Evolutionary conservation across 2,329 filamentous ascomycete species (phyloP), one percentile per base, ranked within the genome.

Genomic region (Alternaria hordeiaustralica): DNA sequence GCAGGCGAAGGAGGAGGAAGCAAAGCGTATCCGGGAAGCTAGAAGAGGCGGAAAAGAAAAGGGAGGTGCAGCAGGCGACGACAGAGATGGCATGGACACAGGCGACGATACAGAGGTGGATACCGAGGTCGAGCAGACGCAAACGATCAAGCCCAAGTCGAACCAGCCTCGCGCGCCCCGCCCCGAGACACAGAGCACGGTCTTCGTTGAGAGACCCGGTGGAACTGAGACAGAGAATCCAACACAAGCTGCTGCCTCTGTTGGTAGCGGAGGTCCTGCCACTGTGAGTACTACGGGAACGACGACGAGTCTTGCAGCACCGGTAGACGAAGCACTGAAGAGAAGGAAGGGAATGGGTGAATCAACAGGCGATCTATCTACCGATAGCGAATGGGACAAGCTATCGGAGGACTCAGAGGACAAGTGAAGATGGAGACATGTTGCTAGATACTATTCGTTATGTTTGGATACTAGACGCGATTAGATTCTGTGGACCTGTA

Each of bases 361-460:
- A 60, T 84, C 85, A 57, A 84, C 76, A 10, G 86, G 85, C 11
- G 86, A 88, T 67, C 75, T 85, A 65, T 95, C 93, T 81, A 97
- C 94, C 5, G 95, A 98, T 82, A 95, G 95, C 75, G 95, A 98
- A 82, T 98, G 95, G 95, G 95, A 97, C 84, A 96, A 96, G 84
- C 91, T 98, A 21, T 91, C 92, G 79, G 83, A 82, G 63, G 79
- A 76, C 51, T 77, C 76, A n/a, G 76, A 68, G 25, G 77, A 78
- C 21, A 78, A 72, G 73, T 80, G 69, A 76, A 56, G 51, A 26
- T 30, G 46, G 25, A 21, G 13, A 5, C 30, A 49, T 66, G 5
- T 51, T 53, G 18, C 33, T 67, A 61, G 64, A 65, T 30, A 58
- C 33, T 43, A 11, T 33, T 45, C 11, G 45, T 9, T 55, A 61